Evolutionary conservation across 805 yeast genomes (phyloP).

Genomic region (Kodamaea nitidulidarum): DNA sequence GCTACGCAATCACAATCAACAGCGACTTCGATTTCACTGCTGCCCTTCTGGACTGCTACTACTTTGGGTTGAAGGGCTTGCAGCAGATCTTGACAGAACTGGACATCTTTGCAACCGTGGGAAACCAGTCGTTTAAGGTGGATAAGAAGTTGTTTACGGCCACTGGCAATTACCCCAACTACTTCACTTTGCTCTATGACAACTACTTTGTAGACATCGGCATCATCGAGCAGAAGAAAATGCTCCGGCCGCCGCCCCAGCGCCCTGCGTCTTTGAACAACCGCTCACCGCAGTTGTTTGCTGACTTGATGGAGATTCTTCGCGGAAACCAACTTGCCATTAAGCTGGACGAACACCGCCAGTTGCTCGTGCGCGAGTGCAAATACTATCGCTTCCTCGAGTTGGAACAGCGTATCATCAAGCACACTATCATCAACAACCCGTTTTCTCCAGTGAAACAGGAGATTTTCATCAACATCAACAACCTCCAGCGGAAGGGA

Average conservation of each 20-base stretch:
- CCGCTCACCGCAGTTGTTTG: slow-evolving; percentile 53
- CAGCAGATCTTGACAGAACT: slow-evolving; percentile 45
- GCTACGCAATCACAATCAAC: slow-evolving; percentile 62
- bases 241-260: slow-evolving; percentile 77
- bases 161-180: slow-evolving; percentile 76
- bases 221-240: slow-evolving; percentile 35
- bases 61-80: slow-evolving; percentile 61
- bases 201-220: slow-evolving; percentile 44
- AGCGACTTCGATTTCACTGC: slow-evolving; percentile 59
- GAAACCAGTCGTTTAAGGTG: slow-evolving; percentile 56
- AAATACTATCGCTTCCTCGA: slow-evolving; percentile 71
- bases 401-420: slow-evolving; percentile 66
- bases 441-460: slow-evolving; percentile 44
- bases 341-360: slow-evolving; percentile 51
- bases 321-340: slow-evolving; percentile 52
- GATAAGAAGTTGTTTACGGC: slow-evolving; percentile 50
- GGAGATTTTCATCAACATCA: slow-evolving; percentile 53
- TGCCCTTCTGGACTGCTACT: slow-evolving; percentile 65
- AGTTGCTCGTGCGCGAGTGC: slow-evolving; percentile 61
- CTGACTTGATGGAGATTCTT: slow-evolving; percentile 50
- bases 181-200: slow-evolving; percentile 60
- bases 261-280: slow-evolving; percentile 50
- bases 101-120: slow-evolving; percentile 56
- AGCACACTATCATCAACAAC: slow-evolving; percentile 46
- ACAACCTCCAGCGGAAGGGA: slow-evolving; percentile 44